Evolutionary conservation across 148 eudicot genomes (phyloP), one percentile per base, ranked within the genome.

Genomic region (Selenicereus undatus): DNA sequence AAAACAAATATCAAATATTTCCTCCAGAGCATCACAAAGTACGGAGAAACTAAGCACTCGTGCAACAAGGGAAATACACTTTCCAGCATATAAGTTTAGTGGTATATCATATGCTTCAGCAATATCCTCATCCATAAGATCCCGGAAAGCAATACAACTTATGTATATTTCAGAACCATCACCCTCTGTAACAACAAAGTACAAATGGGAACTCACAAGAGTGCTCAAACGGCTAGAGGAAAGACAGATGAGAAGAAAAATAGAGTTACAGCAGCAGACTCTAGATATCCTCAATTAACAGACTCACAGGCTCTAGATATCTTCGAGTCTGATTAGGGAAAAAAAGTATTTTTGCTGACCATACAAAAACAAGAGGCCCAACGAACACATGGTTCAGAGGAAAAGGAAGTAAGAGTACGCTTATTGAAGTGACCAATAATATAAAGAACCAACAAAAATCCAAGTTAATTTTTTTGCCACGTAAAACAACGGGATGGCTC

Each of bases 161-260:
- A 96, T 98, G 54, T 93, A 96, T 48, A 96, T 96, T 86, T 96
- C 92, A 51, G 98, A 93, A 32, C 99, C 99, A 87, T 96, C 99
- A 26, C 99, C 99, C 91, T 96, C 99, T 93, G 93, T 87, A 77
- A 35, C 77, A 81, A 48, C 13, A 74, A 75, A 77, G 70, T n/a
- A 65, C 27, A 26, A 0, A 65, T 65, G 32, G 66, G 70, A 24
- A 65, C 27, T 65, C 32, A 32, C 32, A 32, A 32, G 1, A 32
- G 32, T 0, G 32, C 32, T 32, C 32, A 32, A 32, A 32, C 32
- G 32, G 32, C 30, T 24, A 65, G 26, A 65, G 27, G 27, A 65
- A 21, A 2, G 20, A n/a, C 70, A 65, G 32, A 76, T 66, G 64
- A 86, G 75, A 52, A 56, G 50, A 30, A 70, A 81, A n/a, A 65